Conservation (phyloP, 106 monocot species). For the Dioscorea alata region DNA sequence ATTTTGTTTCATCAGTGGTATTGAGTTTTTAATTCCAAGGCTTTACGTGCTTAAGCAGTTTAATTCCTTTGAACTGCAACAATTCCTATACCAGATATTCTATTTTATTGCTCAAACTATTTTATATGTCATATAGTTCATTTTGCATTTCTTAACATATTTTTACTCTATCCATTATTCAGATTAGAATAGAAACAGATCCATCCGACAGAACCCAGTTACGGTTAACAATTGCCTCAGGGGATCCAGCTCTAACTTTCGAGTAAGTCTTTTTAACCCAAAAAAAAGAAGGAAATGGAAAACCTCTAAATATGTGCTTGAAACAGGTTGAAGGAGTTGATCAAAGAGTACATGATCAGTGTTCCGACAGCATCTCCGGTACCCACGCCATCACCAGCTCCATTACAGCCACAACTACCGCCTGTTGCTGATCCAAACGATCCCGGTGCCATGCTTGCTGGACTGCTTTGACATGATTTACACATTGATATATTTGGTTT, state of each 20-base stretch:
- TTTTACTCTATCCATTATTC: background rate
- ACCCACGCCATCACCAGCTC: constrained; percentile 13
- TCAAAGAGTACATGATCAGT: constrained; percentile 82
- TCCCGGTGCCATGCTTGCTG: constrained; percentile 85
- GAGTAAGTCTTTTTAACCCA: constrained; percentile 43
- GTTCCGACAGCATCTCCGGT: constrained; percentile 39
- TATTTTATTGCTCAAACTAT: too few species aligned
- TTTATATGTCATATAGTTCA: too few species aligned
- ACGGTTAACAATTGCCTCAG: constrained; percentile 78
- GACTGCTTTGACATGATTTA: constrained; percentile 52
- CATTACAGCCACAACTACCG: constrained; percentile 49
- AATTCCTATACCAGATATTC: too few species aligned
- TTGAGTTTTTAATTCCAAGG: too few species aligned
- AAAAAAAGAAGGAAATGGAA: too few species aligned
- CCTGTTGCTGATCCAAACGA: constrained; percentile 39
- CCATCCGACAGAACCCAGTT: constrained; percentile 95
- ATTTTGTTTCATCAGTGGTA: too few species aligned
- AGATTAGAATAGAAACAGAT: constrained; percentile 96
- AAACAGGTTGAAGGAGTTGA: constrained; percentile 85
- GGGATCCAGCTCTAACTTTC: constrained; percentile 77
- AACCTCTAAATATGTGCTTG: background rate
- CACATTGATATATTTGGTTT: background rate
- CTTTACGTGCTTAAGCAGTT: too few species aligned
- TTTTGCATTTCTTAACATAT: too few species aligned
- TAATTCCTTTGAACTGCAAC: too few species aligned